Evolutionary conservation across 441 rosid species (phyloP).

Genomic region (Pelargonium fulgidum): DNA sequence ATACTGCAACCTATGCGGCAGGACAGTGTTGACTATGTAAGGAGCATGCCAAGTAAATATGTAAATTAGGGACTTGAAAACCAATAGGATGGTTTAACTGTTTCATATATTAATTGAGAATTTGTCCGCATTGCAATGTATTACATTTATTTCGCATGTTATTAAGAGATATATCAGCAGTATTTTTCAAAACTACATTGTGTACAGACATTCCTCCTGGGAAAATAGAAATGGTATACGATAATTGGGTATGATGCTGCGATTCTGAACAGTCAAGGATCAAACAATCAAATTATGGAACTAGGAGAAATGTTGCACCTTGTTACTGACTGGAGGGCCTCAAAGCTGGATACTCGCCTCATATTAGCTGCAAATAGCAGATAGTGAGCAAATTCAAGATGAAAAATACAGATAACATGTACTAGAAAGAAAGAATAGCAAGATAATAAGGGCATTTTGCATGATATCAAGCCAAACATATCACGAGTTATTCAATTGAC

Average conservation of each 20-base stretch:
- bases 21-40: neutral
- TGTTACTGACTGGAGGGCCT: constrained; percentile 53
- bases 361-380: constrained; percentile 40
- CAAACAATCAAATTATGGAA: neutral
- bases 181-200: too few relatives aligned
- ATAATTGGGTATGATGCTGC: neutral
- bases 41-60: too few relatives aligned
- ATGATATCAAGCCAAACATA: neutral
- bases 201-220: too few relatives aligned
- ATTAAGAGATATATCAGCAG: too few relatives aligned
- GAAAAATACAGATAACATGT: constrained; percentile 12
- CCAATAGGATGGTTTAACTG: neutral
- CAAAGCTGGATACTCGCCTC: constrained; percentile 60
- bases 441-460: neutral
- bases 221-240: neutral
- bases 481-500: constrained; percentile 5
- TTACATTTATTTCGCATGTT: too few relatives aligned
- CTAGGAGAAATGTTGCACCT: constrained; percentile 31
- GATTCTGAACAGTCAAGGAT: neutral
- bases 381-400: neutral
- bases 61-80: neutral
- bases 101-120: neutral
- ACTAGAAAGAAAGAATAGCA: too few relatives aligned
- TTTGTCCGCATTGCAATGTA: too few relatives aligned
- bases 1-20: neutral